Conservation (phyloP, 495 filamentous ascomycete genomes). For the Baudoinia panamericana region DNA sequence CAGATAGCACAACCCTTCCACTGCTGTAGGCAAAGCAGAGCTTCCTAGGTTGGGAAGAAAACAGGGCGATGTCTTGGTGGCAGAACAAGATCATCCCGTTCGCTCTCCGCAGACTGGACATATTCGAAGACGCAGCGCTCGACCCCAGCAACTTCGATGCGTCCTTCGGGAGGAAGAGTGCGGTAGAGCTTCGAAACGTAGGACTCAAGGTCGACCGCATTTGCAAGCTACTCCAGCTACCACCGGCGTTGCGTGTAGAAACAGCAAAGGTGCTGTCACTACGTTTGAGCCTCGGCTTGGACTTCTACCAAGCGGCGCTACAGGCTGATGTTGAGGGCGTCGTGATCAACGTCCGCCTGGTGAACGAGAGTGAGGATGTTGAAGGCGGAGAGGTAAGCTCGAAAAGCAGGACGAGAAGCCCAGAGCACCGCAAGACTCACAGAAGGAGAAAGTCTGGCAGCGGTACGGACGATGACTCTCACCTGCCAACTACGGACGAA, state of each 20-base stretch:
- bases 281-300: slow-evolving; percentile 64
- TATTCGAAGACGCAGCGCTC: slow-evolving; percentile 68
- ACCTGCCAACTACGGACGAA: slow-evolving; percentile 57
- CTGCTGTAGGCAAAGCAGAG: no score
- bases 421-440: slow-evolving; percentile 12
- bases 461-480: slow-evolving; percentile 21
- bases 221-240: slow-evolving; percentile 56
- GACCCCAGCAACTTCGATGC: slow-evolving; percentile 71
- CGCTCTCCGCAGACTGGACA: slow-evolving; percentile 60
- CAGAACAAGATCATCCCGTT: slow-evolving; percentile 51
- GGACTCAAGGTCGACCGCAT: slow-evolving; percentile 59
- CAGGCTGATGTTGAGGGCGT: slow-evolving; percentile 65
- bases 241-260: slow-evolving; percentile 49
- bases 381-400: slow-evolving; percentile 1
- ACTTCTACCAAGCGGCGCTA: slow-evolving; percentile 69
- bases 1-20: no score
- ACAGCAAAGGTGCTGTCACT: slow-evolving; percentile 58
- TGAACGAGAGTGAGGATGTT: slow-evolving; percentile 4
- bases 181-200: slow-evolving; percentile 69
- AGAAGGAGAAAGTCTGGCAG: no score
- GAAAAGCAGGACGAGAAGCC: slow-evolving; percentile 6
- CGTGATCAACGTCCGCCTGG: slow-evolving; percentile 6
- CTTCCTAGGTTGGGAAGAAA: no score
- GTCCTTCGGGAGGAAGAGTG: slow-evolving; percentile 59
- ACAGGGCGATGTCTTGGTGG: slow-evolving; percentile 20